Evolutionary conservation across 768 basidiomycete species (phyloP).

Genomic region (Gymnopilus dilepis): DNA sequence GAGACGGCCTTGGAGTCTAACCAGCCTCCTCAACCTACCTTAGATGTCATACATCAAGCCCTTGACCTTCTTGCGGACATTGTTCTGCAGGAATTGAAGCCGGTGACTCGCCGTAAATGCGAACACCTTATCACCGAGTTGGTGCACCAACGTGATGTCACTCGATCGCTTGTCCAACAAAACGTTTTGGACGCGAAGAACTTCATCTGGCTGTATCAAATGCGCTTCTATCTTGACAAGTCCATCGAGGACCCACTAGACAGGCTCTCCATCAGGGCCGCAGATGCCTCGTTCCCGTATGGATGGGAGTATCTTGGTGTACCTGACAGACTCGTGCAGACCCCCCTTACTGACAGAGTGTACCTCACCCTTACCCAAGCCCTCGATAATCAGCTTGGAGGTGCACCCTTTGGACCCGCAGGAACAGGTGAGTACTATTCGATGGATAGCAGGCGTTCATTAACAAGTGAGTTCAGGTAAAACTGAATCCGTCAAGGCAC

Average conservation of each 20-base stretch:
- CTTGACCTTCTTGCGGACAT: conserved; percentile 97
- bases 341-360: conserved; percentile 95
- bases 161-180: conserved; percentile 75
- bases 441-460: background rate
- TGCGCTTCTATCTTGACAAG: conserved; percentile 94
- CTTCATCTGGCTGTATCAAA: conserved; percentile 96
- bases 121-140: conserved; percentile 99
- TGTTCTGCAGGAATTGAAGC: conserved; percentile 86
- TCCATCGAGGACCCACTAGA: conserved; percentile 77
- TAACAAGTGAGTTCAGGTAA: conserved; percentile 63
- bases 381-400: conserved; percentile 92
- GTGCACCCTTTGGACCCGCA: conserved; percentile 97
- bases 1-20: conserved; percentile 69
- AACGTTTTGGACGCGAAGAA: conserved; percentile 65
- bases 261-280: conserved; percentile 79
- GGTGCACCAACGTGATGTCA: conserved; percentile 97
- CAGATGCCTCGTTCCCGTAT: conserved; percentile 93
- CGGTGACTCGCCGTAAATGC: conserved; percentile 96
- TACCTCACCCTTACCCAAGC: conserved; percentile 98
- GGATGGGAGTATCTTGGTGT: conserved; percentile 99
- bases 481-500: conserved; percentile 98
- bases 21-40: conserved; percentile 62
- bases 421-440: conserved; percentile 73
- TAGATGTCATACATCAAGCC: conserved; percentile 78
- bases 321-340: conserved; percentile 95